Percentiles rank a stretch among this genome's conserved stretches.
Conservation (phyloP, 164 flowering plant species). For the Magnolia sinica region DNA sequence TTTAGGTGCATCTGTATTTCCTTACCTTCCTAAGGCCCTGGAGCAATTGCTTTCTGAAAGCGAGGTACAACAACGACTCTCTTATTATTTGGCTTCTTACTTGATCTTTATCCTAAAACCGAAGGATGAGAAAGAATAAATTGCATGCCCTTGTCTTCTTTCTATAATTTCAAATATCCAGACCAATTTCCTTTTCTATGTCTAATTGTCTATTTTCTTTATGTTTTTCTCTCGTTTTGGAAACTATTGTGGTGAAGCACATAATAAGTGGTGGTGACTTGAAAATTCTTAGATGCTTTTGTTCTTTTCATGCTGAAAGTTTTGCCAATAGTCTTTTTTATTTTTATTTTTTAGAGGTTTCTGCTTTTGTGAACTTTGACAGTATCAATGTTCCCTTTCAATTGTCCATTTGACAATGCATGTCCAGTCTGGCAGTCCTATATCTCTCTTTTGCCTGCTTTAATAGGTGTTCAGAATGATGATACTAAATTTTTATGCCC, state of each 20-base stretch:
- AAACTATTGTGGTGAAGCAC: not conserved
- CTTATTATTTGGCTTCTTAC: not conserved
- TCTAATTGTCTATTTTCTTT: not conserved
- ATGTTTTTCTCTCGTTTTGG: not conserved
- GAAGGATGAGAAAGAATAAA: not conserved
- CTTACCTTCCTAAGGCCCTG: constrained; percentile 87
- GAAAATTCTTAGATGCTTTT: too few relatives aligned
- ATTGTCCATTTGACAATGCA: not conserved
- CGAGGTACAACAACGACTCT: constrained; percentile 48
- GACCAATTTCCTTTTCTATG: not conserved
- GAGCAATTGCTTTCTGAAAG: constrained; percentile 83
- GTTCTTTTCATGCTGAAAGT: too few relatives aligned
- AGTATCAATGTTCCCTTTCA: not conserved
- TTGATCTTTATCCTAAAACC: not conserved
- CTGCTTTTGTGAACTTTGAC: not conserved
- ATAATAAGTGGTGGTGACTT: too few relatives aligned
- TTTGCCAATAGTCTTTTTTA: too few relatives aligned
- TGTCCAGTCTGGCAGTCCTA: not conserved
- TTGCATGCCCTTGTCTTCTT: not conserved
- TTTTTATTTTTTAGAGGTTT: not conserved
- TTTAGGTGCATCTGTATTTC: constrained; percentile 82
- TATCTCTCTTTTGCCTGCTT: not conserved
- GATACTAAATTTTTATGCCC: not conserved
- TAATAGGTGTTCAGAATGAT: not conserved
- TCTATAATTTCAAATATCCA: not conserved